Evolutionary conservation across 225 moss, liverwort and hornwort species (phyloP).

Genomic region (Neckera pumila): DNA sequence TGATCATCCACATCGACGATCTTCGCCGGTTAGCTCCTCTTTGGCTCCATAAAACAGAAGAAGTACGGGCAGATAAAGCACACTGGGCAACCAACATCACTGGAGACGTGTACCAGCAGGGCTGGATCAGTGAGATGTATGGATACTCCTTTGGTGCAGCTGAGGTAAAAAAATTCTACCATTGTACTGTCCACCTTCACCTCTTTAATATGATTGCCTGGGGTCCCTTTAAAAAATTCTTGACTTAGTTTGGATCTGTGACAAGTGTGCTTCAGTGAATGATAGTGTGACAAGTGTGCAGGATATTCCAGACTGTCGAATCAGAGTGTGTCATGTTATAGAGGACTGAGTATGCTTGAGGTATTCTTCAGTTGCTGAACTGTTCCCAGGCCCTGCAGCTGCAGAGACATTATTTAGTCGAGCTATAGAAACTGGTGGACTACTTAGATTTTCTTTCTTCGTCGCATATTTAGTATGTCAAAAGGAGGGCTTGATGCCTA

Average conservation of each 20-base stretch:
- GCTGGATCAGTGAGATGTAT: constrained; percentile 99
- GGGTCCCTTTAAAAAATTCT: too few species aligned
- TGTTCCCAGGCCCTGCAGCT: not conserved
- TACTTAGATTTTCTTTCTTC: not conserved
- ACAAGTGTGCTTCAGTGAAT: not conserved
- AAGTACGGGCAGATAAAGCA: constrained; percentile 77
- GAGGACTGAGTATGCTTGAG: not conserved
- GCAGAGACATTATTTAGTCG: not conserved
- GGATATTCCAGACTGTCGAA: not conserved
- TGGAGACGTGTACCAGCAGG: constrained; percentile 78
- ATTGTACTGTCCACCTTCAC: not conserved
- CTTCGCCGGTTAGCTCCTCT: constrained; percentile 75
- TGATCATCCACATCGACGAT: constrained; percentile 87
- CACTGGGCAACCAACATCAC: constrained; percentile 88
- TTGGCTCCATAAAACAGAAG: constrained; percentile 94
- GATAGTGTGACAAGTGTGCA: not conserved
- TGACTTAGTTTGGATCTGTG: not conserved
- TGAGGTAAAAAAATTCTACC: constrained; percentile 42
- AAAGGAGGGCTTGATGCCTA: not conserved
- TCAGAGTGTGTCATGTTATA: not conserved
- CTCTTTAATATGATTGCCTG: not conserved
- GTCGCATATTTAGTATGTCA: not conserved
- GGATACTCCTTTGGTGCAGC: constrained; percentile 93
- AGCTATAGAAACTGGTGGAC: not conserved
- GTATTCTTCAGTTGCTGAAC: not conserved